Conservation (phyloP, 2,329 filamentous ascomycete genomes). For the Ophiocordyceps unilateralis region DNA sequence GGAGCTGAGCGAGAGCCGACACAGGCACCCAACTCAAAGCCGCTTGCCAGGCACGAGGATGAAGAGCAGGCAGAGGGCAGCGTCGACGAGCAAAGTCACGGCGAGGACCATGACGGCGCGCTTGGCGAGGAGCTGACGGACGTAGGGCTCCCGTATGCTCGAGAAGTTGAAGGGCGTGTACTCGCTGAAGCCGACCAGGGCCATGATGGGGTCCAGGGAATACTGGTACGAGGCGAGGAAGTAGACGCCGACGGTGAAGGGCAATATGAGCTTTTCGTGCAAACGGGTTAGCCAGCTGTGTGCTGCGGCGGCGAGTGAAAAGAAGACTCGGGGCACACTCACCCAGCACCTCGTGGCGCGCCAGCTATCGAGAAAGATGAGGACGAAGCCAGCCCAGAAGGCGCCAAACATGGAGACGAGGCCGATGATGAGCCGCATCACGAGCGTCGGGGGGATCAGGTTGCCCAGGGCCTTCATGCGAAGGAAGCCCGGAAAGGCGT, state of each 20-base stretch:
- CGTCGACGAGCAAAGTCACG: constrained; percentile 59
- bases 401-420: constrained; percentile 70
- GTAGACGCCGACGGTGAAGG: constrained; percentile 84
- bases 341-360: constrained; percentile 70
- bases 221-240: constrained; percentile 86
- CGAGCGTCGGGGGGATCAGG: constrained; percentile 76
- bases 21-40: constrained; percentile 26
- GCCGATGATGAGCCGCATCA: constrained; percentile 71
- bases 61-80: constrained; percentile 75
- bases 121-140: constrained; percentile 69
- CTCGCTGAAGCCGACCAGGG: constrained; percentile 78
- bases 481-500: constrained; percentile 95
- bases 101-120: constrained; percentile 67
- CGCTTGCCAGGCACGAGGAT: constrained; percentile 86
- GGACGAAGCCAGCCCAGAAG: constrained; percentile 85
- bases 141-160: constrained; percentile 75
- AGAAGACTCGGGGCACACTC: constrained; percentile 21
- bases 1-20: background rate
- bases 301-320: background rate
- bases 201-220: constrained; percentile 81
- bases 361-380: constrained; percentile 75
- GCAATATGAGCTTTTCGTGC: constrained; percentile 55
- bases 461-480: constrained; percentile 92
- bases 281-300: constrained; percentile 6
- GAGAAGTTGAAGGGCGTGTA: constrained; percentile 92